Base-by-base conservation (phyloP, 2,329 filamentous ascomycete genomes). In the Fusarium floridanum region DNA sequence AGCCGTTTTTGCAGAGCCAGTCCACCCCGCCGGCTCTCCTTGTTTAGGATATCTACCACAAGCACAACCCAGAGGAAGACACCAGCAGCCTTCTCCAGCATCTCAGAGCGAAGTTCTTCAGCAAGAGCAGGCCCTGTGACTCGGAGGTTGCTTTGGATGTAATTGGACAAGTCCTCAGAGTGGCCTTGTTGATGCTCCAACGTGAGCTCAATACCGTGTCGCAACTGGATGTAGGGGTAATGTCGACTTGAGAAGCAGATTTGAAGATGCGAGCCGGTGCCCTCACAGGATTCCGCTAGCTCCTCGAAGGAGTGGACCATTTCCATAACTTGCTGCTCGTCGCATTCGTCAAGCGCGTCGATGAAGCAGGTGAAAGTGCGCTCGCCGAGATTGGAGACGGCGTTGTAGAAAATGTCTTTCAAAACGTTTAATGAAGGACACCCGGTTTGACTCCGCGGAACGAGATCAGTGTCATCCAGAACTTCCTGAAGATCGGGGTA, bases 291-390 rank as follows among this genome's bases (percentile, higher is more conserved):
- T 4, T 83, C 73, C 0, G 82, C 80, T 0, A 88, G 41, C 0
- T 78, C 65, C 41, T 86, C 82, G 1, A 89, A 84, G 37, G 84
- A 85, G 0, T 61, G 32, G 0, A 88, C 71, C 80, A 89, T 84
- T 0, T 83, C 80, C 24, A 80, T 81, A 0, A 85, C 76, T 45
- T 88, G 77, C 0, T 76, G 62, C 29, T 86, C 83, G 2, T 85
- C 78, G 43, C 86, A 88, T 60, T 89, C 87, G 8, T 89, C 87
- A 0, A 89, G 78, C 0, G 87, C 87, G 61, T 88, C 86, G 1
- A 84, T 74, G 29, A 81, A 83, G 0, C 72, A 78, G 1, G 2
- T 62, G 0, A 74, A 53, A 0, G 43, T 17, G 0, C 59, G 11
- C 9, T 48, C n/a, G 0, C n/a, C 66, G 0, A 77, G 56, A 0